These are phyloP conservation scores for Termitomyces sp. DNA, from an alignment of 768 basidiomycete genomes.

Conservation along the genomic window DNA sequence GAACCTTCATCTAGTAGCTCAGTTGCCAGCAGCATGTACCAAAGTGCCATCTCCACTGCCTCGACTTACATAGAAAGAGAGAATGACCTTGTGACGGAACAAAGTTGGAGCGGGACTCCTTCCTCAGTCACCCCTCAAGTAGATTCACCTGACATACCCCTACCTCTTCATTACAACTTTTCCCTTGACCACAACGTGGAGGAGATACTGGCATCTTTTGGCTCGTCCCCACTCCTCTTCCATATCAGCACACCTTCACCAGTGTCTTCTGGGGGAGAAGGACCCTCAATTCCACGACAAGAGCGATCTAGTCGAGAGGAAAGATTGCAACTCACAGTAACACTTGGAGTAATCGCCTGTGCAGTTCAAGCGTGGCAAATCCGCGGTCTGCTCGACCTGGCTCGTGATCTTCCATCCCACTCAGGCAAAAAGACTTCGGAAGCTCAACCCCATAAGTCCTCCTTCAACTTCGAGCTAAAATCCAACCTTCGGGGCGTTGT, in stretches of 20 bases:
- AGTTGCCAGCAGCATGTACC: slow-evolving; percentile 68
- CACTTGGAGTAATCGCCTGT: slow-evolving; percentile 50
- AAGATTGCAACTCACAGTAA: slow-evolving; percentile 35
- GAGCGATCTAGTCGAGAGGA: slow-evolving; percentile 20
- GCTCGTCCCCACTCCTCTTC: slow-evolving; percentile 57
- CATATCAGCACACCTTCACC: slow-evolving; percentile 47
- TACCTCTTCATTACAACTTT: background rate
- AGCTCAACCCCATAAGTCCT: background rate
- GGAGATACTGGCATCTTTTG: slow-evolving; percentile 57
- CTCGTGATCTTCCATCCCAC: slow-evolving; percentile 27
- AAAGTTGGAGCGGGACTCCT: slow-evolving; percentile 9
- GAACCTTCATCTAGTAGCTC: slow-evolving; percentile 43
- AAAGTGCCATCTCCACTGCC: slow-evolving; percentile 60
- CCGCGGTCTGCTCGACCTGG: slow-evolving; percentile 40
- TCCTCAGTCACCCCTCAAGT: slow-evolving; percentile 8
- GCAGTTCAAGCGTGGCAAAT: slow-evolving; percentile 57
- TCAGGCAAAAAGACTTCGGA: slow-evolving; percentile 2
- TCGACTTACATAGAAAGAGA: slow-evolving; percentile 3
- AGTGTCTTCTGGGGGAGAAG: background rate
- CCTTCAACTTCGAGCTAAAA: background rate
- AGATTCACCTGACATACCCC: slow-evolving; percentile 1
- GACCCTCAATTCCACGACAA: background rate
- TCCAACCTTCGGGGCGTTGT: slow-evolving; percentile 36
- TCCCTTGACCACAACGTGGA: slow-evolving; percentile 21
- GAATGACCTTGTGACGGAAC: background rate